Evolutionary conservation across 306 rosid genomes (phyloP), one percentile per base, ranked within the genome.

Genomic region (Ormosia emarginata): DNA sequence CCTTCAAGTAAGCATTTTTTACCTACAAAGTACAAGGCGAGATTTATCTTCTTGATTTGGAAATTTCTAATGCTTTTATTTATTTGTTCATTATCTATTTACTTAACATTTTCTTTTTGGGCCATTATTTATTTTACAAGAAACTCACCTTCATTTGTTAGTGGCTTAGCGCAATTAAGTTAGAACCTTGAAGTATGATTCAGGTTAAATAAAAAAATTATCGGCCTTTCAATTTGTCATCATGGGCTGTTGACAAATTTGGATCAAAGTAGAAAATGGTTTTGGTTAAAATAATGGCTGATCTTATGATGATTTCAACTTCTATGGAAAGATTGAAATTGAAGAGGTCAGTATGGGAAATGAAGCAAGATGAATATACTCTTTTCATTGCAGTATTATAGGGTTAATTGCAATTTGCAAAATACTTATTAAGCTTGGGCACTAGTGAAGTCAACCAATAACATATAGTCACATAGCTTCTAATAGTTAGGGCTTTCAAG

Each of bases 1-100:
- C 62, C 97, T 95, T 59, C 68, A 76, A 82, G 99, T 93, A 87
- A 90, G 93, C 75, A 46, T n/a, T 30, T 52, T 57, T 61, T 39
- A 17, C 39, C 70, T 34, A 33, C 63, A 18, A 68, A 63, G 29
- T 75, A 34, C 24, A 57, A 33, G 30, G 14, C 43, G n/a, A 30
- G 79, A 15, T 79, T 82, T 37, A 50, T 79, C 67, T 9, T 78
- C 66, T 61, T 58, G 41, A 59, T 46, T 44, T 67, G 8, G 46
- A 47, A 82, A 44, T 15, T 66, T 57, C 34, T 24, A 13, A 24
- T 68, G 73, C 43, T 82, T 57, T 30, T 59, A 9, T 81, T 44
- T 40, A 55, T 74, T 11, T 24, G 50, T 72, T 63, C 10, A 17
- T 59, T 41, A 34, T 47, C 63, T 46, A 61, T 49, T 71, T 61